Base-by-base conservation (phyloP, 208 protist genomes). In the Acanthamoeba polyphaga region DNA sequence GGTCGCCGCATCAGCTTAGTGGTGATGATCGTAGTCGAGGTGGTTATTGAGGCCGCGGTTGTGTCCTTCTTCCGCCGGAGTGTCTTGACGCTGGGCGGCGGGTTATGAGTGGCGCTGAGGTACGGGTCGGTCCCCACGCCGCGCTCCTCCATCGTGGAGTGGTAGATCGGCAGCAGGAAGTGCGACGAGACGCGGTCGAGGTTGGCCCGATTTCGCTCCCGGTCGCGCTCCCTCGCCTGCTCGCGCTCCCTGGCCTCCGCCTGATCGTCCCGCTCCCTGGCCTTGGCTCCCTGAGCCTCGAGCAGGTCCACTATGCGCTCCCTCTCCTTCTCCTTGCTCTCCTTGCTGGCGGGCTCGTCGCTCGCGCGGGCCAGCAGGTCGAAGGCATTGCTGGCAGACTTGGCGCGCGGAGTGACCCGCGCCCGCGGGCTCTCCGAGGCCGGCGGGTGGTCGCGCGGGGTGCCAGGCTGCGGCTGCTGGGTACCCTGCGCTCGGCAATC, bases 101-200 rank as follows among this genome's bases (percentile, higher is more conserved):
- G 34, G 46, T 51, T 51, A 34, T 82, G 32, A 0, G 74, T 82
- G 19, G 74, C 15, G 74, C 34, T 53, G 74, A 82, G 74, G 74
- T 82, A 82, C 7, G 74, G 74, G 32, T 82, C 74, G 66, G 66
- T 22, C n/a, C 66, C 66, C 34, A 82, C 46, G 32, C 74, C 74
- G 24, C 74, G 74, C 74, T 82, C 74, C 19, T 82, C 74, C 10
- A 38, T 46, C 46, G 74, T 29, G 0, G 74, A 46, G 38, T 82
- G 74, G 74, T 32, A 82, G 46, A 82, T 82, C 38, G 74, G 74
- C 32, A 82, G 74, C 29, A 82, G 74, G 38, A 82, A 82, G 74
- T 82, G 74, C 10, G 74, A 13, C 7, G 74, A 82, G 38, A 82
- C 74, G n/a, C 32, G 74, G 5, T 53, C 74, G 46, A 82, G 74